Base-by-base conservation (phyloP, 768 basidiomycete species). In the Leccinum fibrillosum region DNA sequence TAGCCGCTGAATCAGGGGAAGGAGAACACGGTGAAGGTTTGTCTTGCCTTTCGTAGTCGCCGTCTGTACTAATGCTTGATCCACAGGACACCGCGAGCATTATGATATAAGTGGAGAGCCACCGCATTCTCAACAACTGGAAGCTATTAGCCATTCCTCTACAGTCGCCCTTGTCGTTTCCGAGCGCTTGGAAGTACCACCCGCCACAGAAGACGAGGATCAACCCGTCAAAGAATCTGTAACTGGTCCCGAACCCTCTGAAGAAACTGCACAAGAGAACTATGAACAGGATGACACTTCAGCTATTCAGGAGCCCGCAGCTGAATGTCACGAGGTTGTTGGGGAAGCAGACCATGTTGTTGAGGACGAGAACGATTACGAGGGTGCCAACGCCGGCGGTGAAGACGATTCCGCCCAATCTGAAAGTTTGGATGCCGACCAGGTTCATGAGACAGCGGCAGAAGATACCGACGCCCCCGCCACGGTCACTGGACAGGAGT, bases 381-480 rank as follows among this genome's bases (percentile, higher is more conserved):
- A 64, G 30, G 64, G 48, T 35, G 56, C 58, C 19, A 62, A 65
- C 26, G 49, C 53, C 2, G 58, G 58, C 45, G 62, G 56, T 32
- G 69, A 68, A 52, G 64, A 61, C 13, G 59, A 61, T 53, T 62
- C 62, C 17, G 8, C 52, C 19, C 61, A 57, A 17, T 56, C 60
- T 19, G 67, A 69, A 5, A 57, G 30, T 42, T 61, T 71, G 15
- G 72, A 74, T 54, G 71, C 68, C 35, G 68, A 72, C 56, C 69
- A 62, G 47, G 62, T 67, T 42, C 73, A 76, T 28, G 65, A 55
- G 10, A 48, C 52, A 52, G 52, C 32, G 3, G 44, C 53, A 21
- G 61, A 64, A 52, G 74, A 72, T 57, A 69, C 64, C 2, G 66
- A 70, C 13, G 52, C 59, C 21, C n/a, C 54, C 5, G 49, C 54